Evolutionary conservation across 352 stramenopile species (phyloP).

Genomic region (Blastocystis sp.): DNA sequence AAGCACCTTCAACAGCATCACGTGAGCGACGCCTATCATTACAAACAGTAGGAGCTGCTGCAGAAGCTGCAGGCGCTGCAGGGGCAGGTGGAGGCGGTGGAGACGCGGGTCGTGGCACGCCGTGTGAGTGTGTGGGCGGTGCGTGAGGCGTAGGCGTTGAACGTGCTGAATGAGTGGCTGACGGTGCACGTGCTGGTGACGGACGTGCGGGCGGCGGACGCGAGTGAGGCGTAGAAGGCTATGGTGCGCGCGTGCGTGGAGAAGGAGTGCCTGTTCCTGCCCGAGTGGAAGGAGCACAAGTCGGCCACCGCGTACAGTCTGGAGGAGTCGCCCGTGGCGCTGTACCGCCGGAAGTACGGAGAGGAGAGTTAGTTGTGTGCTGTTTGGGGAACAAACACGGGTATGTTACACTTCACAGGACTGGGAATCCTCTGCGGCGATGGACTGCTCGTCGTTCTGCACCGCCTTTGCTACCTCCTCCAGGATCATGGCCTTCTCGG

Average conservation of each 20-base stretch:
- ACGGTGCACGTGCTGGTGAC: constrained; percentile 33
- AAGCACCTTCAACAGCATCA: constrained; percentile 40
- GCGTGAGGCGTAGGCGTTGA: constrained; percentile 19
- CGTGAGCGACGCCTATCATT: neutral
- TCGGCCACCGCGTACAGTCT: neutral
- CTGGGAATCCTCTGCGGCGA: neutral
- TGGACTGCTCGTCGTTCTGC: constrained; percentile 37
- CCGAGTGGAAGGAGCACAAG: neutral
- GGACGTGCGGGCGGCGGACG: neutral
- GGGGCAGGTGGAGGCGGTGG: neutral
- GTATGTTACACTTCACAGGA: neutral
- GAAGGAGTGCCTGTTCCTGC: neutral
- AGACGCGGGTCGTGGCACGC: constrained; percentile 1
- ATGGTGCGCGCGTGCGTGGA: neutral
- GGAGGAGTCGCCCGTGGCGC: neutral
- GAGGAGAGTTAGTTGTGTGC: neutral
- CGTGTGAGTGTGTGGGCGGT: neutral
- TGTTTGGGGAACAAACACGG: neutral
- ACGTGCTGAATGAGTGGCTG: constrained; percentile 62
- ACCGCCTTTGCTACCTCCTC: constrained; percentile 40
- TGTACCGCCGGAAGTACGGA: constrained; percentile 15
- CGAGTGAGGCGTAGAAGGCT: neutral
- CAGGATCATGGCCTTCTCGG: constrained; percentile 37
- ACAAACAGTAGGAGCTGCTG: neutral
- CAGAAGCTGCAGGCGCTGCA: constrained; percentile 10